Conservation (phyloP, 345 rosid species). For the Citrus mangshanensis region DNA sequence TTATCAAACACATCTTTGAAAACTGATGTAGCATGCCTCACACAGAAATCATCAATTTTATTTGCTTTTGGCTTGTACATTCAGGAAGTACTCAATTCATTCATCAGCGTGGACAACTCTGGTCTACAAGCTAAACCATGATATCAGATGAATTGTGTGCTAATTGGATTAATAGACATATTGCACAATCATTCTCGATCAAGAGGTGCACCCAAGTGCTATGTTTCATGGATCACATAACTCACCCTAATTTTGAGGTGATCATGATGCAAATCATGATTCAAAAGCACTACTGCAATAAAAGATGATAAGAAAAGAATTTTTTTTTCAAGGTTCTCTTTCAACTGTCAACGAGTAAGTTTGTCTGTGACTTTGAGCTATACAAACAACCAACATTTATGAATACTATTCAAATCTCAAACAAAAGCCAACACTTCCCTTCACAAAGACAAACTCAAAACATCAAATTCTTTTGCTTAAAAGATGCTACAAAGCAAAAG, state of each 20-base stretch:
- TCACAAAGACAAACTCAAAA: background rate
- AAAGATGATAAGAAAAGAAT: background rate
- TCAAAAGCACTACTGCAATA: background rate
- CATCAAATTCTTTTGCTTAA: background rate
- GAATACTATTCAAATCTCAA: background rate
- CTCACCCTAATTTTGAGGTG: background rate
- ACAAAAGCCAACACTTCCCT: background rate
- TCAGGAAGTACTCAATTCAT: background rate
- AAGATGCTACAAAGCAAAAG: background rate
- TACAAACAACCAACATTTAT: background rate
- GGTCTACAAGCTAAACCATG: background rate
- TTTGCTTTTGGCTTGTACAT: background rate
- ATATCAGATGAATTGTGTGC: background rate
- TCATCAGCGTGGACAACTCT: background rate
- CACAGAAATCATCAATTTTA: background rate
- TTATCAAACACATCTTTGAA: background rate
- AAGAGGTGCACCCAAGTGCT: background rate
- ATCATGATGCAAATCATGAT: background rate
- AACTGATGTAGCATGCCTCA: background rate
- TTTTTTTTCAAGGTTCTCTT: background rate
- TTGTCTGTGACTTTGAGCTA: background rate
- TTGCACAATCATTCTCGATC: background rate
- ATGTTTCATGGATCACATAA: too few species aligned
- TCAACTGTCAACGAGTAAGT: background rate
- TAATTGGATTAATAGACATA: background rate